Evolutionary conservation across 2,329 filamentous ascomycete genomes (phyloP), one percentile per base, ranked within the genome.

Genomic region (Nakataea oryzae): DNA sequence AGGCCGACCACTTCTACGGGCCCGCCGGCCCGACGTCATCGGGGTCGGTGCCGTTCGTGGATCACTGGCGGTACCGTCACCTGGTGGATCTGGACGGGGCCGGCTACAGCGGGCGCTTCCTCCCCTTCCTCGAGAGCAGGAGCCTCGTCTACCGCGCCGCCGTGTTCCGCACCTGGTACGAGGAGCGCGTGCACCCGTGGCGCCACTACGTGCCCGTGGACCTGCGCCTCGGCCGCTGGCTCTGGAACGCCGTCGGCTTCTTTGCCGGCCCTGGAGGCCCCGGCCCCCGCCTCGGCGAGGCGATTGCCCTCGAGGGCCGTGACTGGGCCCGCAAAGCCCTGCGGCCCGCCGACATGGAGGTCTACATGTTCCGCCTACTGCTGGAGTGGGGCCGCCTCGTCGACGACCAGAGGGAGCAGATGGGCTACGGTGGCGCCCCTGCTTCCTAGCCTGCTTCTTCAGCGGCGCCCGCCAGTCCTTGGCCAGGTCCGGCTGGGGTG

Each of bases 131-230:
- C 14, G 72, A 75, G 17, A 81, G 76, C 14, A 77, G 72, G 1
- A 81, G 78, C 3, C 70, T 86, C 2, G 81, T 81, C 0, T 79
- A 87, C 69, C 85, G 86, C 64, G 79, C 81, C 0, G 85, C 82
- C 2, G 74, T 86, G 28, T 88, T 86, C 69, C 76, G 79, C 28
- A 85, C 87, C 62, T 89, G 86, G 86, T 85, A 86, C 67, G 85
- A 87, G 66, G 78, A 80, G 41, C 77, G 86, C 2, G 71, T 88
- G 2, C 75, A 83, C 17, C 77, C 82, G 0, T 89, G 86, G 86
- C 74, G 76, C 27, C 86, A 88, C 70, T 88, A 85, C 65, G 78
- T 87, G 0, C 86, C 86, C 0, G 76, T 87, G 66, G 83, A 87
- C 67, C 77, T 73, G 12, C 66, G 74, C 7, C 64, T 74, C 3